Evolutionary conservation across 305 asterid genomes (phyloP).

Genomic region (Fraxinus floribunda): DNA sequence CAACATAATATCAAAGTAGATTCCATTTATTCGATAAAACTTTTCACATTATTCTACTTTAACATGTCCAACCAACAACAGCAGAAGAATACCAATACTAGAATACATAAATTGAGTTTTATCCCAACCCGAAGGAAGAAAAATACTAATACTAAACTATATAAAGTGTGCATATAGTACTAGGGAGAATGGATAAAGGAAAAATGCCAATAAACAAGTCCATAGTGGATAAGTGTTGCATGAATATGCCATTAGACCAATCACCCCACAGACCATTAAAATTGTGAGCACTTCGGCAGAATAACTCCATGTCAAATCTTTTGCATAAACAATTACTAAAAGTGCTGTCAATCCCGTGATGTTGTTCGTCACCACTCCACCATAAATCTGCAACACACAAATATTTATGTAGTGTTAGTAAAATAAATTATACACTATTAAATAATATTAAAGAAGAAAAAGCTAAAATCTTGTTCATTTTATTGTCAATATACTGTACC

Average conservation of each 20-base stretch:
- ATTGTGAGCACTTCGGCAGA: conserved; percentile 44
- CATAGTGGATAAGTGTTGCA: conserved; percentile 36
- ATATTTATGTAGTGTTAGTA: neutral
- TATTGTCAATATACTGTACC: neutral
- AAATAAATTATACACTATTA: neutral
- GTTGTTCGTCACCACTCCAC: conserved; percentile 49
- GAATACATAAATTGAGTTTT: neutral
- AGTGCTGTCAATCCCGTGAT: conserved; percentile 41
- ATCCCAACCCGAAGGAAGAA: conserved; percentile 15
- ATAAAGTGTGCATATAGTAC: conserved; percentile 14
- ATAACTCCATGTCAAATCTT: conserved; percentile 43
- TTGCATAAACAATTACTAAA: conserved; percentile 31
- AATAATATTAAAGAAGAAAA: neutral
- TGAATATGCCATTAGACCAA: conserved; percentile 37
- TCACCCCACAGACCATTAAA: conserved; percentile 35
- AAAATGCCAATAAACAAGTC: conserved; percentile 39
- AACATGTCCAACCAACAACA: neutral
- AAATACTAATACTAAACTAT: neutral
- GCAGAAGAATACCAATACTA: neutral
- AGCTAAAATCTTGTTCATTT: neutral
- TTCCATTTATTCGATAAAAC: neutral
- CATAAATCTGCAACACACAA: conserved; percentile 37
- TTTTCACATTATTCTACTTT: neutral
- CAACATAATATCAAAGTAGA: neutral
- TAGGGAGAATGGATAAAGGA: conserved; percentile 40